These are phyloP conservation scores for Fusarium buxicola DNA, from an alignment of 2,329 filamentous ascomycete species.

Conservation along the genomic window DNA sequence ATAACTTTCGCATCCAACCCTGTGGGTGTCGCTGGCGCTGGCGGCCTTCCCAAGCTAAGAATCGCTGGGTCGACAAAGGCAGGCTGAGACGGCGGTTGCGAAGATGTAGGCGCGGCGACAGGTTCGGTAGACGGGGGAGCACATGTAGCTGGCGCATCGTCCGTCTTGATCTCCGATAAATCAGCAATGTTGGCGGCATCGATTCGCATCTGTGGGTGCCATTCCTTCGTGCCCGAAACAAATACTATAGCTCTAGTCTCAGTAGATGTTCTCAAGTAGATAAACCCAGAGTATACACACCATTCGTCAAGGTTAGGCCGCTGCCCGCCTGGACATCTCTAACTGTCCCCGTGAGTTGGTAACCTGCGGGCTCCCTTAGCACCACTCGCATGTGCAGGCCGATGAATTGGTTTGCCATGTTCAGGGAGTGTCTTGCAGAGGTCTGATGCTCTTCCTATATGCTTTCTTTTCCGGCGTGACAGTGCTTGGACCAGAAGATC, in stretches of 20 bases:
- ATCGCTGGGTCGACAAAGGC: constrained; percentile 86
- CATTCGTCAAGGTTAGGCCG: constrained; percentile 77
- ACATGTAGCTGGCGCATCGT: constrained; percentile 46
- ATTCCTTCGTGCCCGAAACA: constrained; percentile 56
- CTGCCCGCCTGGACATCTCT: constrained; percentile 74
- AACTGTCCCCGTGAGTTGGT: constrained; percentile 76
- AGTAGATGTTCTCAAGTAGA: constrained; percentile 1
- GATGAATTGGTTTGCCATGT: constrained; percentile 73
- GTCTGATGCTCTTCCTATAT: neutral
- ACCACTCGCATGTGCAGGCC: constrained; percentile 82
- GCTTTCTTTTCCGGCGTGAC: constrained; percentile 18
- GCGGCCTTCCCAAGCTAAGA: constrained; percentile 70
- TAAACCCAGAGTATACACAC: constrained; percentile 57
- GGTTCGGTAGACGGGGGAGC: constrained; percentile 42
- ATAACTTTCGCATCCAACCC: constrained; percentile 34
- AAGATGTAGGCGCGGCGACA: constrained; percentile 42
- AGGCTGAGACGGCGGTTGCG: constrained; percentile 49
- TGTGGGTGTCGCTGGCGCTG: constrained; percentile 47
- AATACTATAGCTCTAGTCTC: constrained; percentile 49
- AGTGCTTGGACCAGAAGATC: constrained; percentile 25
- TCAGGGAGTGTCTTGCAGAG: constrained; percentile 6
- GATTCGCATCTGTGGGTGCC: constrained; percentile 59
- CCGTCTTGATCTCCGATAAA: constrained; percentile 54
- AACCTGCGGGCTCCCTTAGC: constrained; percentile 72
- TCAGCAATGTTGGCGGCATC: constrained; percentile 59